Evolutionary conservation across 78 protist genomes (phyloP).

Genomic region (slime mould (Dictyostelium discoideum)): DNA sequence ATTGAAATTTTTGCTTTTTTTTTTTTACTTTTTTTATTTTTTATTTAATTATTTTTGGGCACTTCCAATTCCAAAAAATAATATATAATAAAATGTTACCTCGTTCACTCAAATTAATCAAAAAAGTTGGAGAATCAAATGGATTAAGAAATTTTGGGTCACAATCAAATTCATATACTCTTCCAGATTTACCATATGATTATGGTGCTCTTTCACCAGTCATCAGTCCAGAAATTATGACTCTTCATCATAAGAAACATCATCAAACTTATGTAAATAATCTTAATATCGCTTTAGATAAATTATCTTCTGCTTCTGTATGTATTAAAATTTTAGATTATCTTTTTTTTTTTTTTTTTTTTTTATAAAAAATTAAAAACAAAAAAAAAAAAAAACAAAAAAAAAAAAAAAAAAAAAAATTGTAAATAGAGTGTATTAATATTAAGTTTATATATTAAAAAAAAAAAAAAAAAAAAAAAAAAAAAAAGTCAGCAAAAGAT

Average conservation of each 20-base stretch:
- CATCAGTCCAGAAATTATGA: constrained; percentile 88
- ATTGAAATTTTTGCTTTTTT: background rate
- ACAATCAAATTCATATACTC: constrained; percentile 32
- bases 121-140: background rate
- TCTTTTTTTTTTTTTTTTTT: background rate
- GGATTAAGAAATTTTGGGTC: background rate
- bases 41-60: background rate
- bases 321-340: constrained; percentile 3
- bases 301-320: constrained; percentile 84
- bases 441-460: too few species aligned
- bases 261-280: constrained; percentile 89
- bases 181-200: constrained; percentile 94
- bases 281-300: constrained; percentile 89
- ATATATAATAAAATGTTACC: background rate
- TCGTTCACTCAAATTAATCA: background rate
- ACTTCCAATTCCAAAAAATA: background rate
- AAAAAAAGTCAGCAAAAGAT: constrained; percentile 43
- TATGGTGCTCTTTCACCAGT: constrained; percentile 92
- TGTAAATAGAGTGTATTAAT: too few species aligned
- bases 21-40: background rate
- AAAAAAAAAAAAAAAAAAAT: too few species aligned
- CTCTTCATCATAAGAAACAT: constrained; percentile 90
- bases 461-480: too few species aligned
- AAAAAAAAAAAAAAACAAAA: too few species aligned
- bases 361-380: too few species aligned